Evolutionary conservation across 345 rosid genomes (phyloP).

Genomic region (Draba incana): DNA sequence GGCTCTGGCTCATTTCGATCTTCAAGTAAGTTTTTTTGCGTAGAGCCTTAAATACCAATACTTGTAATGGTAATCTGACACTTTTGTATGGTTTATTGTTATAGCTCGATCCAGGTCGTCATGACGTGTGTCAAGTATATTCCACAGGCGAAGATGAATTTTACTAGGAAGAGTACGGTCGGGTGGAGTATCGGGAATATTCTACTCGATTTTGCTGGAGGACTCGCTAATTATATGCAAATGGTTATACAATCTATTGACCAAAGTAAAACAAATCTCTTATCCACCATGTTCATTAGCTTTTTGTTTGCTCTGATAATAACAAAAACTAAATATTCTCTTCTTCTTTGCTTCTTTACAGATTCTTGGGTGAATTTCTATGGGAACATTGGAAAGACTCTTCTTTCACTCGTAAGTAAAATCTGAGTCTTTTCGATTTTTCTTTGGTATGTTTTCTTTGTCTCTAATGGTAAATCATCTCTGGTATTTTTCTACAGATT

Average conservation of each 20-base stretch:
- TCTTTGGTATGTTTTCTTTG: neutral
- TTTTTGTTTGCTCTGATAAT: slow-evolving; percentile 10
- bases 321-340: neutral
- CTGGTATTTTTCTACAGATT: slow-evolving; percentile 51
- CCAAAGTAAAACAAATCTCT: slow-evolving; percentile 56
- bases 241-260: slow-evolving; percentile 83
- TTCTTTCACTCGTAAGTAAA: slow-evolving; percentile 72
- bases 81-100: slow-evolving; percentile 28
- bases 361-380: slow-evolving; percentile 98
- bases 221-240: slow-evolving; percentile 68
- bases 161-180: slow-evolving; percentile 79
- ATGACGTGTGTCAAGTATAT: slow-evolving; percentile 87
- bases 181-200: slow-evolving; percentile 93
- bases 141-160: slow-evolving; percentile 92
- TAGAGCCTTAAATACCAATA: neutral
- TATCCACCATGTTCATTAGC: slow-evolving; percentile 9
- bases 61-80: neutral
- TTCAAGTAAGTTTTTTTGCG: slow-evolving; percentile 67
- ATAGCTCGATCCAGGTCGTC: slow-evolving; percentile 84
- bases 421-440: neutral
- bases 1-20: slow-evolving; percentile 83
- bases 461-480: slow-evolving; percentile 12
- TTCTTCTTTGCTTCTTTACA: slow-evolving; percentile 25
- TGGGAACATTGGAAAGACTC: slow-evolving; percentile 89
- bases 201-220: slow-evolving; percentile 84